These are phyloP conservation scores for Globisporangium polare DNA, from an alignment of 352 stramenopile species.

Conservation along the genomic window DNA sequence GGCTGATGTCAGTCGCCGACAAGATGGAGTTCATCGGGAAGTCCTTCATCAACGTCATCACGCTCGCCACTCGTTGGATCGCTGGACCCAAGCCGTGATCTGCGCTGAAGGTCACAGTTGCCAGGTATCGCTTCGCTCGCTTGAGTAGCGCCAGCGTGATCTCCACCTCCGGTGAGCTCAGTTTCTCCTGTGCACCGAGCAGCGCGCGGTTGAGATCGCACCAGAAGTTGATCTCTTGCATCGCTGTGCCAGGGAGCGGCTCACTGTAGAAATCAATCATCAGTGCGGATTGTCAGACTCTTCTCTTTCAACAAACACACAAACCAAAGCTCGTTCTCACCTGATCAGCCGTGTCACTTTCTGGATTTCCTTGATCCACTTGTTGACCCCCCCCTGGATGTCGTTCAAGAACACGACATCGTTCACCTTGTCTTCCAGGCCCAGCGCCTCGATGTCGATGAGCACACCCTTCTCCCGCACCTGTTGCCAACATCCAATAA, in stretches of 20 bases:
- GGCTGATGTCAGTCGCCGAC: conserved; percentile 80
- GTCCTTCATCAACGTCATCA: conserved; percentile 92
- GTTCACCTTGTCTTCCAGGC: conserved; percentile 77
- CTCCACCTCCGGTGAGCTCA: conserved; percentile 87
- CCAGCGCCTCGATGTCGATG: conserved; percentile 80
- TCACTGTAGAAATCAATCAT: conserved; percentile 29
- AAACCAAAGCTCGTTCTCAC: conserved; percentile 13
- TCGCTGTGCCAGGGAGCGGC: conserved; percentile 79
- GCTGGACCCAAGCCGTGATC: conserved; percentile 86
- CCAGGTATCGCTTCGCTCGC: conserved; percentile 88
- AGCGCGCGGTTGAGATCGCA: conserved; percentile 88
- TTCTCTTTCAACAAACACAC: not conserved
- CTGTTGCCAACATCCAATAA: conserved; percentile 11
- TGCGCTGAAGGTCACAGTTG: conserved; percentile 87
- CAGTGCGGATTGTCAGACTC: not conserved
- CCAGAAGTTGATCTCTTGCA: conserved; percentile 96
- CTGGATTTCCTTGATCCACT: conserved; percentile 95
- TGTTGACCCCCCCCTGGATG: conserved; percentile 88
- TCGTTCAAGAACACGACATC: conserved; percentile 85
- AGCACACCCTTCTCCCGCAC: conserved; percentile 68
- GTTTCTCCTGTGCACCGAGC: conserved; percentile 77
- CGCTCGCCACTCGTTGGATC: conserved; percentile 84
- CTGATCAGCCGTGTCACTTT: conserved; percentile 89
- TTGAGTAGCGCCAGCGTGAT: conserved; percentile 91
- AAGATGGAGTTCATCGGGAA: conserved; percentile 92